phyloP scores from a whole-genome alignment of 495 filamentous ascomycete genomes.

The Aspergillus coremiiformis region DNA sequence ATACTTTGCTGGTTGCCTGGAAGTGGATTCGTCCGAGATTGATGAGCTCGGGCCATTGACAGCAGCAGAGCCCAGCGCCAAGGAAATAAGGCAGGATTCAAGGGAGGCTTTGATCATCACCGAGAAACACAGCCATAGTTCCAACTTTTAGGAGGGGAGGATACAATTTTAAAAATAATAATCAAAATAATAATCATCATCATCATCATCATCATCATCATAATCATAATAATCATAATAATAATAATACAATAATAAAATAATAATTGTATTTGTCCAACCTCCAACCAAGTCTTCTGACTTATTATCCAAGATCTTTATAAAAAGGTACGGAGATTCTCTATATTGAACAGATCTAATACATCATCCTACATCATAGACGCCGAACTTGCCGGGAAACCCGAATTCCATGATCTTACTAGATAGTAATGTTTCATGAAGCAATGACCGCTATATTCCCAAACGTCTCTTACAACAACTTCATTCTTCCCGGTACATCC shows the following conservation, averaged over 20 bases:
- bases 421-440: neutral
- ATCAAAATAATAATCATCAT: neutral
- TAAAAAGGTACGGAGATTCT: no score
- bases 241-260: no score
- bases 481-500: neutral
- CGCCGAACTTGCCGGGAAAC: neutral
- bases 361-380: conserved; percentile 15
- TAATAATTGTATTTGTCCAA: no score
- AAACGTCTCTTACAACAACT: no score
- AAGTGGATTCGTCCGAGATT: conserved; percentile 1
- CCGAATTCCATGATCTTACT: neutral
- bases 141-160: neutral
- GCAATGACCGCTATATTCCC: neutral
- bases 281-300: no score
- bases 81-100: neutral
- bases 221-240: no score
- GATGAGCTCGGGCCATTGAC: conserved; percentile 3
- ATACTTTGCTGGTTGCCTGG: neutral
- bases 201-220: no score
- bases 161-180: neutral
- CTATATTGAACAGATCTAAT: neutral
- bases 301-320: no score
- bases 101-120: neutral
- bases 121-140: neutral
- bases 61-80: neutral